These are phyloP conservation scores for Rhizopus arrhizus DNA, from an alignment of 371 early-diverging fungal genomes.

Conservation along the genomic window DNA sequence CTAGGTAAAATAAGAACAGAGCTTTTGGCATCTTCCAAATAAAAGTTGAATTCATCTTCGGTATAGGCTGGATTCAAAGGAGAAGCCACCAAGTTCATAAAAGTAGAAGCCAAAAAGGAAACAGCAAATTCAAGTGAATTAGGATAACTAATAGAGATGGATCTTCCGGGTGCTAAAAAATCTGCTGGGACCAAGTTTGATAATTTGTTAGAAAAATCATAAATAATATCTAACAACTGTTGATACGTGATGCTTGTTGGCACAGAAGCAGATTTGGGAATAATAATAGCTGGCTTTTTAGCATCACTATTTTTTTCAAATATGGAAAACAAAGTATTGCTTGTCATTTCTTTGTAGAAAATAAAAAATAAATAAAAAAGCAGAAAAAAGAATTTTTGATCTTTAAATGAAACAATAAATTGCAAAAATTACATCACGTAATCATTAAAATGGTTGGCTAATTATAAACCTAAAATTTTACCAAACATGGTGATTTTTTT, in stretches of 20 bases:
- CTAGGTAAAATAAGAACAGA: constrained; percentile 68
- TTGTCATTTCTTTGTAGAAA: neutral
- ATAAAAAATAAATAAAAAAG: neutral
- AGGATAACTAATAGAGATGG: constrained; percentile 69
- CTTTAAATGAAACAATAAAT: constrained; percentile 5
- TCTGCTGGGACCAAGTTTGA: constrained; percentile 30
- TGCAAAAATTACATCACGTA: constrained; percentile 8
- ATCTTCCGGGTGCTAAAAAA: constrained; percentile 57
- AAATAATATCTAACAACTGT: constrained; percentile 38
- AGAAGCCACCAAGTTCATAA: constrained; percentile 68
- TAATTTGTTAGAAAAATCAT: constrained; percentile 41
- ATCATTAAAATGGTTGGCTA: neutral
- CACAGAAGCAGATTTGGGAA: constrained; percentile 44
- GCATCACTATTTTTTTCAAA: constrained; percentile 23
- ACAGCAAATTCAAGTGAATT: constrained; percentile 73
- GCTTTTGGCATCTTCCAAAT: constrained; percentile 73
- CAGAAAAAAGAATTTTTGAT: neutral
- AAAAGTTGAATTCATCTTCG: constrained; percentile 76
- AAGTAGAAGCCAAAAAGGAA: constrained; percentile 70
- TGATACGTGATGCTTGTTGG: constrained; percentile 37
- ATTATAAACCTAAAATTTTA: neutral
- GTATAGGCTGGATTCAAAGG: constrained; percentile 82
- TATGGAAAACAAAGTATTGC: constrained; percentile 31
- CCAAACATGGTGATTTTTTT: constrained; percentile 1
- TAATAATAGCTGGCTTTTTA: constrained; percentile 38